A percentile compares a stretch with the other conserved stretches of the same genome.
phyloP scores from a whole-genome alignment of 2,329 filamentous ascomycete genomes.

The Trichoderma sp. region DNA sequence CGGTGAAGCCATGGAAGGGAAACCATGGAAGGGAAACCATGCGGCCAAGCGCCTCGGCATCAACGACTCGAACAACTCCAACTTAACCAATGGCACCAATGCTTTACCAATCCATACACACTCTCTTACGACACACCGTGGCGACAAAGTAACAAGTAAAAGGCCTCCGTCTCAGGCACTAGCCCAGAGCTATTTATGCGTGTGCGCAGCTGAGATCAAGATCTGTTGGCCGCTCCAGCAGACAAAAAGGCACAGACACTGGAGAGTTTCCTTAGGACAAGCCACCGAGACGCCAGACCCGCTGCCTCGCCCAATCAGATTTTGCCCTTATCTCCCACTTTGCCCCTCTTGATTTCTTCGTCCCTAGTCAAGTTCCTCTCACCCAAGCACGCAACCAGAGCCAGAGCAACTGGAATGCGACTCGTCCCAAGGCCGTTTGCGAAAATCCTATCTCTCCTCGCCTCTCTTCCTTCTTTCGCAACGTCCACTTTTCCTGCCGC shows the following conservation, averaged over 20 bases:
- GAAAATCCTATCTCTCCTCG: background rate
- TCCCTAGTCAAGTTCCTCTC: background rate
- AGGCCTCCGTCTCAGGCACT: slow-evolving; percentile 12
- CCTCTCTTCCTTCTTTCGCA: background rate
- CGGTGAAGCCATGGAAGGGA: background rate
- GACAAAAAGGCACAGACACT: background rate
- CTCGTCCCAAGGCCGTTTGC: slow-evolving; percentile 10
- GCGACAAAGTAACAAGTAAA: background rate
- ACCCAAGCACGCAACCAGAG: slow-evolving; percentile 17
- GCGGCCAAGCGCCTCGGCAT: background rate
- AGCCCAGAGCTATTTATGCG: background rate
- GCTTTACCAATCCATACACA: background rate
- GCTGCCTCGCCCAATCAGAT: slow-evolving; percentile 1
- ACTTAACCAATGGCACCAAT: background rate
- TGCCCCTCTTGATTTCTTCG: background rate
- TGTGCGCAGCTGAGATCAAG: background rate
- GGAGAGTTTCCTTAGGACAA: slow-evolving; percentile 1
- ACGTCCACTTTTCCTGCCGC: background rate
- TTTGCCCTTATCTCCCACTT: background rate
- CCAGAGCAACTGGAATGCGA: slow-evolving; percentile 3
- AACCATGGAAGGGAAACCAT: background rate
- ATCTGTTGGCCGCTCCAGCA: slow-evolving; percentile 2
- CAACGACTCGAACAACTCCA: background rate
- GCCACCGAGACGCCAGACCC: slow-evolving; percentile 1
- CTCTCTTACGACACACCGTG: background rate